A percentile compares a stretch with the other conserved stretches of the same genome.
Evolutionary conservation across 1,284 basidiomycete genomes (phyloP).

Genomic region (Trametes sp.): DNA sequence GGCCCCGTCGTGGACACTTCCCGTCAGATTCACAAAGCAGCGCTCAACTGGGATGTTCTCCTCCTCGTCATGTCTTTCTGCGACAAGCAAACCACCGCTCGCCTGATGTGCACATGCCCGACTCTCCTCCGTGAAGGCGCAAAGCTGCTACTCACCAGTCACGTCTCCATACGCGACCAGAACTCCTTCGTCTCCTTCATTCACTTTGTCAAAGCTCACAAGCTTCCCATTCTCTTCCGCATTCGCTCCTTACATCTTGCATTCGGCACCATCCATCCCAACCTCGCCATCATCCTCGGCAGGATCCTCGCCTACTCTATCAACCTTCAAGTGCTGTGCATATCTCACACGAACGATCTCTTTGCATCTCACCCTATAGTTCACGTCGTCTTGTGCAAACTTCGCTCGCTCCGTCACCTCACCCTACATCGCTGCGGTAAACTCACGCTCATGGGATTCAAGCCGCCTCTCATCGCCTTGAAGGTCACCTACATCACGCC

Average conservation of each 20-base stretch:
- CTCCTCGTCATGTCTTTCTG: slow-evolving; percentile 4
- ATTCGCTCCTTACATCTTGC: neutral
- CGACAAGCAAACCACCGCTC: neutral
- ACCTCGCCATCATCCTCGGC: neutral
- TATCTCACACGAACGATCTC: neutral
- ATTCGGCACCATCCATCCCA: neutral
- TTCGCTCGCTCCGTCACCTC: neutral
- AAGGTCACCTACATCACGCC: neutral
- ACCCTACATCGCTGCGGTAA: neutral
- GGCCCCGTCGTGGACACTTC: no score
- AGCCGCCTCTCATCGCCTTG: slow-evolving; percentile 2
- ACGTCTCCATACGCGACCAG: neutral
- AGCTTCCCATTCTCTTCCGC: neutral
- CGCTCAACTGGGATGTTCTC: slow-evolving; percentile 21
- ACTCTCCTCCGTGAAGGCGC: slow-evolving; percentile 11
- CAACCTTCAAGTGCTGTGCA: neutral
- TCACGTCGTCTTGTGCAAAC: neutral
- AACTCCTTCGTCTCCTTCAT: neutral
- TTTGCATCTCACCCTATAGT: neutral
- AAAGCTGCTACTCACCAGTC: neutral
- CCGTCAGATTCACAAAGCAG: no score
- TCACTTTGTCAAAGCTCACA: neutral
- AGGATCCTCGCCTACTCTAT: neutral
- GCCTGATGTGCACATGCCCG: slow-evolving; percentile 15
- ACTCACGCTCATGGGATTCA: neutral